Percentiles rank a stretch among this genome's conserved stretches.
These are phyloP conservation scores for Raffaelea arxii DNA, from an alignment of 2,329 filamentous ascomycete species.

Conservation along the genomic window DNA sequence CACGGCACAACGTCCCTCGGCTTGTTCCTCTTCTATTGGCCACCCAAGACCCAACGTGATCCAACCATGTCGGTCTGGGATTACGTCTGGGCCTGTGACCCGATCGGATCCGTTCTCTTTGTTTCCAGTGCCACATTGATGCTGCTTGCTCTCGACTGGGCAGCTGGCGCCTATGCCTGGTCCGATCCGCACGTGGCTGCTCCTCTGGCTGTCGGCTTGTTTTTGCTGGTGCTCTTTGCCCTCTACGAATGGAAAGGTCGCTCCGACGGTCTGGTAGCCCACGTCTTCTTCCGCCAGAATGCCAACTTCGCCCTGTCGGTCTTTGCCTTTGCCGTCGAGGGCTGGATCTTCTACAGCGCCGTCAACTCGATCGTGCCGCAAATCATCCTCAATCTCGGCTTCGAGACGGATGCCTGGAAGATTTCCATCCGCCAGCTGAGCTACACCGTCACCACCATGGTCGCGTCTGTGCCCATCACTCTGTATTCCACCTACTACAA, in stretches of 20 bases:
- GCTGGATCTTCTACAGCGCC: slow-evolving; percentile 48
- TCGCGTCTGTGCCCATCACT: slow-evolving; percentile 31
- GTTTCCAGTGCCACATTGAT: slow-evolving; percentile 31
- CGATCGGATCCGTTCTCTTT: slow-evolving; percentile 34
- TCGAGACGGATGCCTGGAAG: slow-evolving; percentile 32
- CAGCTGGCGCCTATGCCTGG: slow-evolving; percentile 30
- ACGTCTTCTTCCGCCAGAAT: slow-evolving; percentile 43
- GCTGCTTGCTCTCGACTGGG: slow-evolving; percentile 36
- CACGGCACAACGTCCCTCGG: slow-evolving; percentile 37
- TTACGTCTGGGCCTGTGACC: slow-evolving; percentile 36
- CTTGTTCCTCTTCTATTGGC: slow-evolving; percentile 37
- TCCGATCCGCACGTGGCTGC: slow-evolving; percentile 28
- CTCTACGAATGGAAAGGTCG: slow-evolving; percentile 43
- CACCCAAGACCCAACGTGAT: slow-evolving; percentile 26
- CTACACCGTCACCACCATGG: slow-evolving; percentile 28
- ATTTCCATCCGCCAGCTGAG: slow-evolving; percentile 39
- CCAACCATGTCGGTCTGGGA: slow-evolving; percentile 27
- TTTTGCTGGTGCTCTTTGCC: slow-evolving; percentile 27
- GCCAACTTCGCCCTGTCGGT: slow-evolving; percentile 44
- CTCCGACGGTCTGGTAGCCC: slow-evolving; percentile 42
- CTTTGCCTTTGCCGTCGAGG: slow-evolving; percentile 47
- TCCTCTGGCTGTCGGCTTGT: slow-evolving; percentile 30
- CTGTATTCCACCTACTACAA: slow-evolving; percentile 37
- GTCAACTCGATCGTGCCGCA: slow-evolving; percentile 41
- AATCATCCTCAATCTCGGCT: slow-evolving; percentile 38